These are phyloP conservation scores for Phlegmacium glaucopus DNA, from an alignment of 768 basidiomycete genomes.

Conservation along the genomic window DNA sequence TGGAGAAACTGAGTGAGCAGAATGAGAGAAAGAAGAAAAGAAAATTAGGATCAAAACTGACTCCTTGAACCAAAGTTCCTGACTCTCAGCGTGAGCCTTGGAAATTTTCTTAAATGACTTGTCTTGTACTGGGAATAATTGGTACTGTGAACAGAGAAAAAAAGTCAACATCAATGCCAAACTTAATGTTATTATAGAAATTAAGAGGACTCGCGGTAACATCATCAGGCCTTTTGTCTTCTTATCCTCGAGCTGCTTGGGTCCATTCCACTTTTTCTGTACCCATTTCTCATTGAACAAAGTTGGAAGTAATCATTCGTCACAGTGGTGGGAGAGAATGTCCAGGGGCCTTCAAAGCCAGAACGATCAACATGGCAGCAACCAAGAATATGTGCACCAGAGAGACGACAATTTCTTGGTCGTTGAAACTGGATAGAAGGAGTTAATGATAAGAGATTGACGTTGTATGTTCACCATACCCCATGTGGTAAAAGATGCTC, in stretches of 20 bases:
- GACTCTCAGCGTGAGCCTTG: slow-evolving; percentile 81
- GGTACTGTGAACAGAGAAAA: slow-evolving; percentile 42
- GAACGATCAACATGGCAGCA: slow-evolving; percentile 86
- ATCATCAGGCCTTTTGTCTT: slow-evolving; percentile 89
- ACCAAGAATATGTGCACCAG: slow-evolving; percentile 92
- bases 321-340: slow-evolving; percentile 86
- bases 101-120: slow-evolving; percentile 90
- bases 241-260: slow-evolving; percentile 94
- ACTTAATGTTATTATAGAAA: no score
- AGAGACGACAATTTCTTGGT: slow-evolving; percentile 95
- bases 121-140: slow-evolving; percentile 87
- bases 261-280: slow-evolving; percentile 96
- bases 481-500: slow-evolving; percentile 90
- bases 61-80: slow-evolving; percentile 93
- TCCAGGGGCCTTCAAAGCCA: slow-evolving; percentile 86
- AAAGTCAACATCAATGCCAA: no score
- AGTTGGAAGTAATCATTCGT: slow-evolving; percentile 87
- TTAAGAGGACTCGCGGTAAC: slow-evolving; percentile 66
- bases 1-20: slow-evolving; percentile 64
- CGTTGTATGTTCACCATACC: slow-evolving; percentile 29
- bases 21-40: neutral
- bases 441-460: neutral
- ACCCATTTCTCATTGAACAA: slow-evolving; percentile 89
- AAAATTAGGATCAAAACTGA: slow-evolving; percentile 35
- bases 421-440: slow-evolving; percentile 60